Evolutionary conservation across 176 grass and related monocot species (phyloP).

Genomic region (Triticum urartu): DNA sequence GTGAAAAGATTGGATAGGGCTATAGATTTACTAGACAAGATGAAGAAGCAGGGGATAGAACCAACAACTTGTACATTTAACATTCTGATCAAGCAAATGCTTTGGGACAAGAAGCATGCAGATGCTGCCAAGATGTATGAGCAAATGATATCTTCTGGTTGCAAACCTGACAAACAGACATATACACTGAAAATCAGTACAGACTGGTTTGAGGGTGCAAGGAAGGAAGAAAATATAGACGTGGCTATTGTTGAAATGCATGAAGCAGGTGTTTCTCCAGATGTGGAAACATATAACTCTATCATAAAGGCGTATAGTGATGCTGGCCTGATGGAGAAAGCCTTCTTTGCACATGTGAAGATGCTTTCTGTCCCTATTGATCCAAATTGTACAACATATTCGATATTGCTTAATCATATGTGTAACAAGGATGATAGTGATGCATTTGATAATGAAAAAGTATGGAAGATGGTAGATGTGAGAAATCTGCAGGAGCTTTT

Average conservation of each 20-base stretch:
- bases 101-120: neutral
- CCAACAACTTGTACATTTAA: neutral
- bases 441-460: neutral
- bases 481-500: constrained; percentile 16
- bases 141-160: constrained; percentile 3
- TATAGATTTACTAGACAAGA: constrained; percentile 22
- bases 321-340: neutral
- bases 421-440: neutral
- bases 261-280: constrained; percentile 1
- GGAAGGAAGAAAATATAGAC: neutral
- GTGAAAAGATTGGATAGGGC: constrained; percentile 9
- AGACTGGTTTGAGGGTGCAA: neutral
- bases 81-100: neutral
- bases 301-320: neutral
- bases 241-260: neutral
- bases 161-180: neutral
- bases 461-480: constrained; percentile 32
- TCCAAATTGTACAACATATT: constrained; percentile 1
- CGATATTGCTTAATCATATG: constrained; percentile 1
- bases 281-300: neutral
- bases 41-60: constrained; percentile 1
- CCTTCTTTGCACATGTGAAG: neutral
- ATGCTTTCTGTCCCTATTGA: neutral
- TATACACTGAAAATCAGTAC: neutral
- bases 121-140: neutral